phyloP scores from a whole-genome alignment of 1,284 basidiomycete genomes.

The Wallemia ichthyophaga region DNA sequence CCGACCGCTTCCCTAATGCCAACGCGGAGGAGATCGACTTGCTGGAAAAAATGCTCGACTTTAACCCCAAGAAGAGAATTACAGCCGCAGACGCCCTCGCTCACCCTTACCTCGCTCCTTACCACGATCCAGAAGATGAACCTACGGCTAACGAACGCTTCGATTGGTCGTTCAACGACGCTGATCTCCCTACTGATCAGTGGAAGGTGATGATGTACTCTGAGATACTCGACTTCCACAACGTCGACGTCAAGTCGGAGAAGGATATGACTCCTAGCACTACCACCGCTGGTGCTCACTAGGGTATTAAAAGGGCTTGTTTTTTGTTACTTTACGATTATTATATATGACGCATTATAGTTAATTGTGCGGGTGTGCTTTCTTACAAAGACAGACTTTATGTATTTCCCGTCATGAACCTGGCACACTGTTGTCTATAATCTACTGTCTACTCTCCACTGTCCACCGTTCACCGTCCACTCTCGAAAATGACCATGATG shows the following conservation, averaged over 20 bases:
- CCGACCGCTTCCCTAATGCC: conserved; percentile 32
- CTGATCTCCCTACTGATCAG: conserved; percentile 91
- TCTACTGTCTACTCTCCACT: too few relatives aligned
- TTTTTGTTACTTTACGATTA: too few relatives aligned
- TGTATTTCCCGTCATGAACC: too few relatives aligned
- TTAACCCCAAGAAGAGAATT: conserved; percentile 60
- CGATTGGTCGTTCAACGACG: conserved; percentile 99
- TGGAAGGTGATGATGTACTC: conserved; percentile 58
- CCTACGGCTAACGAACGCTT: conserved; percentile 76
- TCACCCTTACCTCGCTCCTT: conserved; percentile 69
- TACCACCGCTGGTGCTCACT: neutral
- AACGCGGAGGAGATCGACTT: conserved; percentile 49
- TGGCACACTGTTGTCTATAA: too few relatives aligned
- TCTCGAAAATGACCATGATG: too few relatives aligned
- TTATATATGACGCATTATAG: too few relatives aligned
- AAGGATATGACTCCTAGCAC: neutral
- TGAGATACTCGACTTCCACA: conserved; percentile 19
- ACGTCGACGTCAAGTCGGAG: conserved; percentile 7
- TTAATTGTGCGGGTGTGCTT: too few relatives aligned
- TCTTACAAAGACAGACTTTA: too few relatives aligned
- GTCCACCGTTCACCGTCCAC: too few relatives aligned
- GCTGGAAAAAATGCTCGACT: conserved; percentile 48
- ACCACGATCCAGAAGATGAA: conserved; percentile 67
- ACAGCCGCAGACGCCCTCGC: conserved; percentile 50
- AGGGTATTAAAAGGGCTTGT: too few relatives aligned